Conservation (phyloP, 1,284 basidiomycete species). For the Schizophyllum commune region DNA sequence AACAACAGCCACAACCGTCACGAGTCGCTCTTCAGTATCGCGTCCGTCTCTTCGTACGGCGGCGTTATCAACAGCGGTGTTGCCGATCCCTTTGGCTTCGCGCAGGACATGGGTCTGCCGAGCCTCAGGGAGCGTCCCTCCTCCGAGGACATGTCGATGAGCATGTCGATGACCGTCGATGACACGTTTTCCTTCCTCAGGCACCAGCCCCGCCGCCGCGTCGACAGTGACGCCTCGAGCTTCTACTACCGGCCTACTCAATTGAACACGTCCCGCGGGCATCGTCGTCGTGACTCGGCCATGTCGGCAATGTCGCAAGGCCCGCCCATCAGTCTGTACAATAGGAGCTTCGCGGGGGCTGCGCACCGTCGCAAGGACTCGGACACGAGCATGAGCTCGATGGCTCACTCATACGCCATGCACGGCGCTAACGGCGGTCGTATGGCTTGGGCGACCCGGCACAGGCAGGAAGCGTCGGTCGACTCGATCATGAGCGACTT, state of each 20-base stretch:
- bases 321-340: constrained; percentile 68
- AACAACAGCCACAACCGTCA: constrained; percentile 34
- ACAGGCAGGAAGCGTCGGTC: constrained; percentile 48
- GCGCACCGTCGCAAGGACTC: constrained; percentile 44
- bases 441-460: constrained; percentile 49
- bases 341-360: constrained; percentile 50
- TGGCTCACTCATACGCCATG: constrained; percentile 44
- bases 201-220: constrained; percentile 38
- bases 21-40: constrained; percentile 68
- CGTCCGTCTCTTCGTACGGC: constrained; percentile 78
- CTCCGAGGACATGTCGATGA: constrained; percentile 46
- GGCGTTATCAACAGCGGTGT: constrained; percentile 55
- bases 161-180: constrained; percentile 54
- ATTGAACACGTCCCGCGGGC: constrained; percentile 28
- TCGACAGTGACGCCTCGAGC: constrained; percentile 71
- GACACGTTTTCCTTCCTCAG: constrained; percentile 67
- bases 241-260: constrained; percentile 55
- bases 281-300: constrained; percentile 39
- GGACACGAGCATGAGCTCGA: constrained; percentile 42
- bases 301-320: constrained; percentile 37
- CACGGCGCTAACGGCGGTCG: constrained; percentile 46
- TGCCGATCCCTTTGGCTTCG: constrained; percentile 72
- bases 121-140: constrained; percentile 43
- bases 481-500: constrained; percentile 64
- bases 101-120: constrained; percentile 23